phyloP scores from a whole-genome alignment of 495 filamentous ascomycete species.

The Melanomma pulvis-pyrius region DNA sequence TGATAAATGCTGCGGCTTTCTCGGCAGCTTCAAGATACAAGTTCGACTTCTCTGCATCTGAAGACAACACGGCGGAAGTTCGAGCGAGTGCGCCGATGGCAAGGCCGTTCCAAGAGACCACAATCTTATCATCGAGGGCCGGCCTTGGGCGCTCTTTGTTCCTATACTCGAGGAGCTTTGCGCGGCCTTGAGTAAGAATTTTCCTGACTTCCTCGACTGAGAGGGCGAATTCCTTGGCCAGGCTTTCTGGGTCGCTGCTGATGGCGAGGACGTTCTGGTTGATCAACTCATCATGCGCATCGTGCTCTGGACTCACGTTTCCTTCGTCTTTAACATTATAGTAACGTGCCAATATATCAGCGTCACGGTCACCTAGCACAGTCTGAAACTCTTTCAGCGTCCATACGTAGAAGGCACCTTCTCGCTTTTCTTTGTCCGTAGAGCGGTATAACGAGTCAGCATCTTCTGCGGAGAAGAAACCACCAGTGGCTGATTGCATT shows the following conservation, averaged over 20 bases:
- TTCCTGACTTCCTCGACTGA: conserved; percentile 69
- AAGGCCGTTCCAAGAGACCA: conserved; percentile 86
- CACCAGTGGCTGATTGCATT: conserved; percentile 68
- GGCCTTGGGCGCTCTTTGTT: conserved; percentile 77
- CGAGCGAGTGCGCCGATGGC: conserved; percentile 82
- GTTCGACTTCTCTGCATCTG: conserved; percentile 60
- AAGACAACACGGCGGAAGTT: conserved; percentile 66
- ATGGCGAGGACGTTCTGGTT: conserved; percentile 73
- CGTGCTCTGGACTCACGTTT: conserved; percentile 81
- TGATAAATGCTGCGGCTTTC: conserved; percentile 75
- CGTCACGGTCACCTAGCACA: conserved; percentile 71
- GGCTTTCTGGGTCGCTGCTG: conserved; percentile 60
- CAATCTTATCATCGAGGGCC: conserved; percentile 88
- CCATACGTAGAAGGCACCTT: conserved; percentile 97
- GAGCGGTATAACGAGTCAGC: conserved; percentile 81
- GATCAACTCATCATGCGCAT: conserved; percentile 91
- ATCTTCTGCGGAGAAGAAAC: conserved; percentile 88
- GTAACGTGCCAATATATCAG: conserved; percentile 76
- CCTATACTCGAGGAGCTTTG: conserved; percentile 72
- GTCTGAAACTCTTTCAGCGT: conserved; percentile 83
- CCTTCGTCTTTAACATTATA: conserved; percentile 87
- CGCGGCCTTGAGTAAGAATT: conserved; percentile 68
- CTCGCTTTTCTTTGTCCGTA: conserved; percentile 80
- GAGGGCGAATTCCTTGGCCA: conserved; percentile 79
- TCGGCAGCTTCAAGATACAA: conserved; percentile 67